Evolutionary conservation across 495 filamentous ascomycete species (phyloP).

Genomic region (Daldinia concentrica): DNA sequence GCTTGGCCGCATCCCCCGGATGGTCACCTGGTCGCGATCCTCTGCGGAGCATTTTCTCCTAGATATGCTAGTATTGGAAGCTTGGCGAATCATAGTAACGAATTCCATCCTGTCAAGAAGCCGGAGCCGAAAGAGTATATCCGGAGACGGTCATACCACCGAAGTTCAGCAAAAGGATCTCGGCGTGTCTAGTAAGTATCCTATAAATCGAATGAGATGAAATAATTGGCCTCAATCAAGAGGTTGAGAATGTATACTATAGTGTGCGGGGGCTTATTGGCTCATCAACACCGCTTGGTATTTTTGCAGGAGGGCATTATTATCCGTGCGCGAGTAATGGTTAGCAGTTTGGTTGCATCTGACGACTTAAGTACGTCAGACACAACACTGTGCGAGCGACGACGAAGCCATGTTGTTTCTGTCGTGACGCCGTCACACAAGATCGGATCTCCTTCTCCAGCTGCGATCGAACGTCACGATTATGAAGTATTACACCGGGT

Average conservation of each 20-base stretch:
- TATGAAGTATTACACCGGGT: background rate
- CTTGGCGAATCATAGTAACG: slow-evolving; percentile 20
- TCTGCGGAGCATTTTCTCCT: slow-evolving; percentile 31
- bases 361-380: background rate
- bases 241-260: background rate
- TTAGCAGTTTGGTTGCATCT: slow-evolving; percentile 1
- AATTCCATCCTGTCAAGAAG: slow-evolving; percentile 4
- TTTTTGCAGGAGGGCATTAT: background rate
- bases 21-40: slow-evolving; percentile 30
- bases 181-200: background rate
- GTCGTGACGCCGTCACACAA: background rate
- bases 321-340: background rate
- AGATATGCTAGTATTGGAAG: slow-evolving; percentile 3
- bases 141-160: slow-evolving; percentile 22
- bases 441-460: background rate
- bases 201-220: background rate
- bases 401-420: background rate
- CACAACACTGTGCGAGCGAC: slow-evolving; percentile 1
- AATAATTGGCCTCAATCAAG: background rate
- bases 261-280: background rate
- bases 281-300: background rate
- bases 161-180: slow-evolving; percentile 6
- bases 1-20: slow-evolving; percentile 15
- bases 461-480: background rate
- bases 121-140: slow-evolving; percentile 12